These are phyloP conservation scores for Botryotinia calthae DNA, from an alignment of 2,329 filamentous ascomycete genomes.

Conservation along the genomic window DNA sequence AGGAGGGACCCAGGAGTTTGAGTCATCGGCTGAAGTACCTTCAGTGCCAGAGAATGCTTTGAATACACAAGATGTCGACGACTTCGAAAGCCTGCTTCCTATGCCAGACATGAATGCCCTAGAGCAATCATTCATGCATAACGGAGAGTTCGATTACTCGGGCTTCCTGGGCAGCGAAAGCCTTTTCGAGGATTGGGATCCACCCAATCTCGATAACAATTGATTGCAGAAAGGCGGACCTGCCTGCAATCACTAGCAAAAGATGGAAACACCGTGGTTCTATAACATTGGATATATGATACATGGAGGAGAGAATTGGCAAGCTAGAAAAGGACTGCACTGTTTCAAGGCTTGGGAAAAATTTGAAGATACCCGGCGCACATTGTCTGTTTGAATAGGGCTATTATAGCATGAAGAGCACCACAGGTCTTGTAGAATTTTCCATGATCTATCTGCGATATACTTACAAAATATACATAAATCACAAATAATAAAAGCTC, in stretches of 20 bases:
- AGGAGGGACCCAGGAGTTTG: neutral
- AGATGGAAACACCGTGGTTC: neutral
- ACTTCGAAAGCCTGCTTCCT: no score
- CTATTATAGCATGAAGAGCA: neutral
- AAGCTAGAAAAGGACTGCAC: neutral
- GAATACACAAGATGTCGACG: rapidly evolving
- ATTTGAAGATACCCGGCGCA: neutral
- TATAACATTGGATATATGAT: neutral
- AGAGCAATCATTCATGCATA: neutral
- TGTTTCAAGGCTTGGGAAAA: neutral
- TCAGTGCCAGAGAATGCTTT: neutral
- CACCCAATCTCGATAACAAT: neutral
- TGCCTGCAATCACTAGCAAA: neutral
- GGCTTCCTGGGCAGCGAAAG: neutral
- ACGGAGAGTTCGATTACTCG: neutral
- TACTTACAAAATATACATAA: no score
- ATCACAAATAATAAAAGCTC: neutral
- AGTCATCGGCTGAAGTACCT: neutral
- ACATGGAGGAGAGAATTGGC: neutral
- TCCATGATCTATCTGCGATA: neutral
- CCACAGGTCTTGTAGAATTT: neutral
- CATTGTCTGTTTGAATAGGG: neutral
- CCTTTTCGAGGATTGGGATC: neutral
- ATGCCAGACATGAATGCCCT: neutral
- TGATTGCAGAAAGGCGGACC: neutral